phyloP scores from a whole-genome alignment of 306 rosid species.

The Malus asiatica region DNA sequence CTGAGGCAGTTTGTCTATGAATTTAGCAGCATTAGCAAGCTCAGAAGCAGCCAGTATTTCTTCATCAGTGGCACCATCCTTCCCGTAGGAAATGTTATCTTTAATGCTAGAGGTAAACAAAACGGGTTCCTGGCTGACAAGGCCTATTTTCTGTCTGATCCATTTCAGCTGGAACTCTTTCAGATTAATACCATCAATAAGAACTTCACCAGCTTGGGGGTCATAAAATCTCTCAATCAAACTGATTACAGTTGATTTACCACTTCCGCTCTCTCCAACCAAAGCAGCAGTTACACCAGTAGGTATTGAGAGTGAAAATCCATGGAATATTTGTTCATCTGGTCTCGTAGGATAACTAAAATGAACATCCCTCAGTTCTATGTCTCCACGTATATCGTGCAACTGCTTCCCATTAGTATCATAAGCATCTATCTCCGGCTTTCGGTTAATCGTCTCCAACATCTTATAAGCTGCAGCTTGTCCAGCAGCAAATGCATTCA shows the following conservation, averaged over 20 bases:
- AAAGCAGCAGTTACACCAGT: constrained; percentile 65
- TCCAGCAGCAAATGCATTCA: constrained; percentile 78
- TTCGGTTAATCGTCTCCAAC: constrained; percentile 68
- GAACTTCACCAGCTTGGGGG: constrained; percentile 65
- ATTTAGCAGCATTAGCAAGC: constrained; percentile 69
- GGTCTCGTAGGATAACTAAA: constrained; percentile 78
- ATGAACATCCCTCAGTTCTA: constrained; percentile 52
- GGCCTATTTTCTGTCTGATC: constrained; percentile 70
- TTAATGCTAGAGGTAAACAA: constrained; percentile 60
- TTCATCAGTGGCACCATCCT: constrained; percentile 51
- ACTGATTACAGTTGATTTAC: constrained; percentile 69
- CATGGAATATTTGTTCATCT: constrained; percentile 42
- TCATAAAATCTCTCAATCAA: constrained; percentile 82
- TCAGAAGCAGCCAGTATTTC: constrained; percentile 64
- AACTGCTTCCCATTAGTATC: constrained; percentile 39
- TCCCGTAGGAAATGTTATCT: constrained; percentile 77
- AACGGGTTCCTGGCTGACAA: constrained; percentile 81
- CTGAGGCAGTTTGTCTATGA: constrained; percentile 68
- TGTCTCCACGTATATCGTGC: constrained; percentile 55
- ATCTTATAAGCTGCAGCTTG: constrained; percentile 85
- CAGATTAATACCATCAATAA: constrained; percentile 62
- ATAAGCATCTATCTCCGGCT: constrained; percentile 59
- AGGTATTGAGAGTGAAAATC: constrained; percentile 54
- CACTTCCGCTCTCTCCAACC: constrained; percentile 91
- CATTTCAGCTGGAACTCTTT: constrained; percentile 65